phyloP scores from a whole-genome alignment of 2,329 filamentous ascomycete species.

The Alternaria consortialis region DNA sequence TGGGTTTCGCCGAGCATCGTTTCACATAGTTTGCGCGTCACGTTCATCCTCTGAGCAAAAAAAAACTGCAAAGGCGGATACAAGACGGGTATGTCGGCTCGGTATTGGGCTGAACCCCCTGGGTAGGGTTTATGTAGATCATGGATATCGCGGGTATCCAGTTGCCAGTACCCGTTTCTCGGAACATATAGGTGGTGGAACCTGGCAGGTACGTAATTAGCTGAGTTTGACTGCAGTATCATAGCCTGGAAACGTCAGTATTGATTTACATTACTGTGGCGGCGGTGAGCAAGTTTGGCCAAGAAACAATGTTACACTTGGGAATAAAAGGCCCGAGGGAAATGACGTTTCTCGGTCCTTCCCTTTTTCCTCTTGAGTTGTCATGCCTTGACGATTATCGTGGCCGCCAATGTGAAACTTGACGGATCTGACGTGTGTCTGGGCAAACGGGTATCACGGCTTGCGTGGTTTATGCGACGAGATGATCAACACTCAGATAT shows the following conservation, averaged over 20 bases:
- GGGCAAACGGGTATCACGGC: constrained; percentile 1
- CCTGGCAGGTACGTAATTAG: not conserved
- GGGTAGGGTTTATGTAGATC: not conserved
- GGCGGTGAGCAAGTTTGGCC: not conserved
- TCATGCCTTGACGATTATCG: not conserved
- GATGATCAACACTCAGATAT: not conserved
- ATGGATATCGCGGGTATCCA: not conserved
- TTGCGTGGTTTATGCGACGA: not conserved
- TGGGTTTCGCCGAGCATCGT: constrained; percentile 1
- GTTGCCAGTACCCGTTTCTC: not conserved
- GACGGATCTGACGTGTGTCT: not conserved
- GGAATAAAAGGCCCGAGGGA: not conserved
- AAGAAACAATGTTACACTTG: not conserved
- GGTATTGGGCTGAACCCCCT: not conserved
- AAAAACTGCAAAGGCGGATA: not conserved
- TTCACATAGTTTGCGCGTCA: constrained; percentile 3
- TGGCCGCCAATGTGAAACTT: not conserved
- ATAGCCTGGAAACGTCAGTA: not conserved
- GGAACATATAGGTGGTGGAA: not conserved
- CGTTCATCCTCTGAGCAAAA: not conserved
- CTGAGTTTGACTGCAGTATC: not conserved
- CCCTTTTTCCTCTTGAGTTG: not conserved
- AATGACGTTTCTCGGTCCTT: not conserved
- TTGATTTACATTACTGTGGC: not conserved
- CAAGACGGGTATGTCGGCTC: constrained; percentile 14